Evolutionary conservation across 768 basidiomycete species (phyloP).

Genomic region (Dentipellis sp.): DNA sequence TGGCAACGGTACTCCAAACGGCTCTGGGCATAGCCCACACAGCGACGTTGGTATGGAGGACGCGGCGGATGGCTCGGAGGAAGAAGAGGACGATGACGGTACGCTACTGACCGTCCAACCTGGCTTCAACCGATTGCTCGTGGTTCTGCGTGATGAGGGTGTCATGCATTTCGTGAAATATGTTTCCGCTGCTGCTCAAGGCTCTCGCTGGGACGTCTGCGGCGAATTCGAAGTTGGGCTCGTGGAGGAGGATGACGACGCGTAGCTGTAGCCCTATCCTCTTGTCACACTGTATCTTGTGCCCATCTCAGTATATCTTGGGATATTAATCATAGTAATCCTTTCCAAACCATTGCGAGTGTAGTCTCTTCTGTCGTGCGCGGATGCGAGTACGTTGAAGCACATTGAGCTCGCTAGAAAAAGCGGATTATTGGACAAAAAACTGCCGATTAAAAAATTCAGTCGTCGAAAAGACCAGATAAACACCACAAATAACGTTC

Average conservation of each 20-base stretch:
- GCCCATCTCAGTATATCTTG: too few relatives aligned
- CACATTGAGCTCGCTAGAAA: too few relatives aligned
- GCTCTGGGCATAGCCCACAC: background rate
- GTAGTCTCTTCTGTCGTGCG: too few relatives aligned
- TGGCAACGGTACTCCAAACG: constrained; percentile 5
- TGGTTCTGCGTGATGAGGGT: constrained; percentile 86
- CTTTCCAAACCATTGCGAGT: too few relatives aligned
- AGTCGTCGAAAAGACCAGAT: too few relatives aligned
- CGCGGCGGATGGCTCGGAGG: constrained; percentile 5
- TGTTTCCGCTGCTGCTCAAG: constrained; percentile 79
- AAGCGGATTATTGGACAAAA: too few relatives aligned
- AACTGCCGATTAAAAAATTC: too few relatives aligned
- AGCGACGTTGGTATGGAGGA: constrained; percentile 1
- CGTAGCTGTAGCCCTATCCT: background rate
- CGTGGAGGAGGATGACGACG: constrained; percentile 31
- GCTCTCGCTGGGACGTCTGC: constrained; percentile 89
- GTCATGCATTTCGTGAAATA: constrained; percentile 97
- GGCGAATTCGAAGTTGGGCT: constrained; percentile 89
- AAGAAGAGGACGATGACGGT: constrained; percentile 49
- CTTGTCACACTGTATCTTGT: background rate
- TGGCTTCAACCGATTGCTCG: constrained; percentile 79
- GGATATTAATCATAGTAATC: too few relatives aligned
- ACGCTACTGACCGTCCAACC: constrained; percentile 84
- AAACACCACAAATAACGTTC: too few relatives aligned
- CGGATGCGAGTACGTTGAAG: too few relatives aligned